Base-by-base conservation (phyloP, 75 land plant genomes). In the Larix kaempferi region DNA sequence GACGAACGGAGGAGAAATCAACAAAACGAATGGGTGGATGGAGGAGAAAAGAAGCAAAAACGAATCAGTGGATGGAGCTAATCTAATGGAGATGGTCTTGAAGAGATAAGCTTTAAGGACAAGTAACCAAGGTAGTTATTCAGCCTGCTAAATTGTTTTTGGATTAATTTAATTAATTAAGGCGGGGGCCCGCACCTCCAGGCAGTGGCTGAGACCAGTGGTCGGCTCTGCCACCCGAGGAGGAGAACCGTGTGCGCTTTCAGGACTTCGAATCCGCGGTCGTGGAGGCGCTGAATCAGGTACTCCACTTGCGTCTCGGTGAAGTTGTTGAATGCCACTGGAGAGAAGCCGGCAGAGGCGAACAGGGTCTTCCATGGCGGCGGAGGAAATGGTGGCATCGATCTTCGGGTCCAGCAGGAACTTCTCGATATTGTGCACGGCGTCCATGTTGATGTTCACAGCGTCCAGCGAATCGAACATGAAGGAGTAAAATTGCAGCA, bases 401-500 rank as follows among this genome's bases (percentile, higher is more conserved):
- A 94, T 87, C 84, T 77, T 90, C 65, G 94, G 94, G 73, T 80
- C 77, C 56, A 90, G 49, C 56, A 94, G 56, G 23, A 61, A 81
- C 78, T 64, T 64, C 84, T 94, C 97, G 44, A 92, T 82, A 39
- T 75, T 80, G 80, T 80, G 52, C 63, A 79, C 88, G 83, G 72
- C 72, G 1, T 83, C 79, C 60, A 69, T 77, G 75, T 35, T 71
- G 74, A 74, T 74, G 63, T 39, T 66, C 65, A 76, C 90, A 59
- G 88, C 92, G 71, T 89, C 90, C 35, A 92, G 85, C 49, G 95
- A 95, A 67, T 95, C 98, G 58, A 93, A 65, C 80, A 95, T n/a
- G 57, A 82, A 79, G 13, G 90, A 63, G 80, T 95, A 95, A 81
- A 89, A 87, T 77, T 91, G 96, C 33, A 95, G 77, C 57, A 88